Conservation (phyloP, 1,284 basidiomycete species). For the Mixia osmundae region DNA sequence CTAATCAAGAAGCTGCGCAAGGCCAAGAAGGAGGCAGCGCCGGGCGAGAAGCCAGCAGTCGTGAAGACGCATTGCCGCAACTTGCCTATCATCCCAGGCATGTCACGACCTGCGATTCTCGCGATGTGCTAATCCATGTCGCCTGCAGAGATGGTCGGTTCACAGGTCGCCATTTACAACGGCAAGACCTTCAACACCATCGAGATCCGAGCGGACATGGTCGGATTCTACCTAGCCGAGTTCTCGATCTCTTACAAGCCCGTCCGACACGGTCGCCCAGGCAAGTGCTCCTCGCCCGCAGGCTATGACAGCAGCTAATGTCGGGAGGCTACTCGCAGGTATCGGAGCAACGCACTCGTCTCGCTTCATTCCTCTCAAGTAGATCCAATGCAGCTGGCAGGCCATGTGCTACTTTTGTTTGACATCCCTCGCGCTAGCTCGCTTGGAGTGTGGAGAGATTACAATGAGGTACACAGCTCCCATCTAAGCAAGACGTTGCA, state of each 20-base stretch:
- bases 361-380: slow-evolving; percentile 38
- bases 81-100: slow-evolving; percentile 98
- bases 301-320: too few relatives aligned
- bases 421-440: too few relatives aligned
- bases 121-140: slow-evolving; percentile 34
- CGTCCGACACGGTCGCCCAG: slow-evolving; percentile 97
- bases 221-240: slow-evolving; percentile 95
- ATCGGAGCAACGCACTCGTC: slow-evolving; percentile 20
- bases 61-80: slow-evolving; percentile 99
- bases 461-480: too few relatives aligned
- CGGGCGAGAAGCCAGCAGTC: slow-evolving; percentile 94
- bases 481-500: too few relatives aligned
- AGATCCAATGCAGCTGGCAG: slow-evolving; percentile 15
- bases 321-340: too few relatives aligned
- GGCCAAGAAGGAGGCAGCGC: slow-evolving; percentile 93
- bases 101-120: slow-evolving; percentile 52
- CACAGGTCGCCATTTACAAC: slow-evolving; percentile 65
- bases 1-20: slow-evolving; percentile 99
- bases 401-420: too few relatives aligned
- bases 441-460: too few relatives aligned
- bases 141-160: slow-evolving; percentile 99
- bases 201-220: slow-evolving; percentile 99
- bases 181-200: slow-evolving; percentile 52
- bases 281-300: slow-evolving; percentile 27
- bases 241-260: slow-evolving; percentile 80